Evolutionary conservation across 768 basidiomycete genomes (phyloP).

Genomic region (Rhizopogon rudus): DNA sequence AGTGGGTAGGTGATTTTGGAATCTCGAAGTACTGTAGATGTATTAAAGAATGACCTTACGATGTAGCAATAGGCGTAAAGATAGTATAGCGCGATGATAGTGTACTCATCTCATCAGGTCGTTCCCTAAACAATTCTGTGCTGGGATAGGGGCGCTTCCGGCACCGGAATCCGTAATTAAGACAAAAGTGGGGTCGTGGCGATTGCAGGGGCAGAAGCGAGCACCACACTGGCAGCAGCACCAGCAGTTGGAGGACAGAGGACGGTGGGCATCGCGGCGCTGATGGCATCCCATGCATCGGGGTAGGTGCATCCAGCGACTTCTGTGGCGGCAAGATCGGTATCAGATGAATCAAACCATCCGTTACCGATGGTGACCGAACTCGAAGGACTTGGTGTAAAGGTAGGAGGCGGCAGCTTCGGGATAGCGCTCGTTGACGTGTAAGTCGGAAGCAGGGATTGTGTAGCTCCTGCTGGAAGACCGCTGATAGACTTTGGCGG

Average conservation of each 20-base stretch:
- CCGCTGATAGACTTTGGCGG: constrained; percentile 48
- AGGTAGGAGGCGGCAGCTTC: constrained; percentile 52
- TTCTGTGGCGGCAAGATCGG: constrained; percentile 46
- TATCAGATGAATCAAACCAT: constrained; percentile 54
- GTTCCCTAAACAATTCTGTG: background rate
- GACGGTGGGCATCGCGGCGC: constrained; percentile 40
- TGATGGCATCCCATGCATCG: constrained; percentile 56
- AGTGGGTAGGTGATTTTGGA: background rate
- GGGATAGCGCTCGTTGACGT: constrained; percentile 54
- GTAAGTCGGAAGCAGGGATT: constrained; percentile 51
- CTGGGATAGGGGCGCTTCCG: background rate
- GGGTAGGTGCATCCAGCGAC: constrained; percentile 65
- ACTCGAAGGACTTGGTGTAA: constrained; percentile 34
- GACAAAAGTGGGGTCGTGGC: background rate
- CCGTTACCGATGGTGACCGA: constrained; percentile 46
- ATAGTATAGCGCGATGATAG: no score
- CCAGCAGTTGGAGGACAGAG: constrained; percentile 28
- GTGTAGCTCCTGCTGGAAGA: constrained; percentile 32
- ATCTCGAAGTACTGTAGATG: background rate
- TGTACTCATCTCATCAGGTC: background rate
- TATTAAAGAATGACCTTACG: background rate
- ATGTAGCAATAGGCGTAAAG: no score
- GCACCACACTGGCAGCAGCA: background rate
- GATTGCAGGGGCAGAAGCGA: constrained; percentile 1
- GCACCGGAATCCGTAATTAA: background rate